A percentile compares a stretch with the other conserved stretches of the same genome.
Conservation (phyloP, 1,284 basidiomycete species). For the Cryptococcus depauperatus region DNA sequence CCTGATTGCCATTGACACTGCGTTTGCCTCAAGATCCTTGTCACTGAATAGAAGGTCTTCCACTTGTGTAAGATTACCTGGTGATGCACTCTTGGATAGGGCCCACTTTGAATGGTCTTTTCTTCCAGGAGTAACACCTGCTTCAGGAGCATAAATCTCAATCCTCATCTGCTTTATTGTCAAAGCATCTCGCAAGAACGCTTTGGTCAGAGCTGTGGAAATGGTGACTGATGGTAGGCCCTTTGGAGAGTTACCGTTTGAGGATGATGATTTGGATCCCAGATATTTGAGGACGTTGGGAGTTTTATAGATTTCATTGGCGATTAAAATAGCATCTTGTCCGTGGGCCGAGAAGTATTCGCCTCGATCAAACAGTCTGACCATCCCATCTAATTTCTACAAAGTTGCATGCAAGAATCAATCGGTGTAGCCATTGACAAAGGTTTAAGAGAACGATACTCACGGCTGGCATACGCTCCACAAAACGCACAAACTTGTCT, state of each 20-base stretch:
- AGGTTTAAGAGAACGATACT: slow-evolving; percentile 6
- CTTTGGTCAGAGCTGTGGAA: slow-evolving; percentile 71
- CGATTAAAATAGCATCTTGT: slow-evolving; percentile 77
- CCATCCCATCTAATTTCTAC: slow-evolving; percentile 50
- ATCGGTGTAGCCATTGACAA: no score
- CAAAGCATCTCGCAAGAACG: slow-evolving; percentile 79
- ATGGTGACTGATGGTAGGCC: slow-evolving; percentile 69
- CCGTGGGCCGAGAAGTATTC: slow-evolving; percentile 85
- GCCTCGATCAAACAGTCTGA: slow-evolving; percentile 73
- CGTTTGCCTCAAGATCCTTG: slow-evolving; percentile 72
- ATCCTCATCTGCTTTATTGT: slow-evolving; percentile 84
- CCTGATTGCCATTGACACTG: slow-evolving; percentile 85
- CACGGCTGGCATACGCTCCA: slow-evolving; percentile 53
- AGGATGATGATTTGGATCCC: slow-evolving; percentile 34
- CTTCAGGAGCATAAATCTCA: slow-evolving; percentile 80
- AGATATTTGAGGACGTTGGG: slow-evolving; percentile 60
- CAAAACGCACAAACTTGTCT: slow-evolving; percentile 69
- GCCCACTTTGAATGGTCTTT: slow-evolving; percentile 67
- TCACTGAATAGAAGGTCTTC: slow-evolving; percentile 88
- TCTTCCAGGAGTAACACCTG: slow-evolving; percentile 47
- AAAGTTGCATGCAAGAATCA: background rate
- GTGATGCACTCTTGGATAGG: slow-evolving; percentile 71
- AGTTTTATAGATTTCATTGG: slow-evolving; percentile 62
- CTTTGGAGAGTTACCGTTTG: slow-evolving; percentile 26
- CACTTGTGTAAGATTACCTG: slow-evolving; percentile 86